These are phyloP conservation scores for Kondoa subrosea DNA, from an alignment of 768 basidiomycete species.

Conservation along the genomic window DNA sequence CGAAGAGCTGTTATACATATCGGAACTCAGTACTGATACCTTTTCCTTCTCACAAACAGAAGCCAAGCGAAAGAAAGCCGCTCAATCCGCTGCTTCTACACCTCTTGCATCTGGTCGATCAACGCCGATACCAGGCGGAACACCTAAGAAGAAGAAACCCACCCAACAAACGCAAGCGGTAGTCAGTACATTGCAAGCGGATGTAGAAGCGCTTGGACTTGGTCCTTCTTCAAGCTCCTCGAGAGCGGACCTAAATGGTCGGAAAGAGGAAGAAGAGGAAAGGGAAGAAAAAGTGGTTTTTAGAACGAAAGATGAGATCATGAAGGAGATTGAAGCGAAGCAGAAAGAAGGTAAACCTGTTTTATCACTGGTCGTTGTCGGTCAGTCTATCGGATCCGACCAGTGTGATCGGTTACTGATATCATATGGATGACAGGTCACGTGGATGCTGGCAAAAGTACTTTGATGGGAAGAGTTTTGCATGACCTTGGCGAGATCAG, in stretches of 20 bases:
- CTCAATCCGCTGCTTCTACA: not conserved
- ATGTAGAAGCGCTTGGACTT: conserved; percentile 4
- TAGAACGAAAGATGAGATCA: conserved; percentile 58
- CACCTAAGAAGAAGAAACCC: conserved; percentile 12
- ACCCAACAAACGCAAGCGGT: not conserved
- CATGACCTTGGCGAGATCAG: conserved; percentile 80
- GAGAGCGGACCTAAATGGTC: conserved; percentile 40
- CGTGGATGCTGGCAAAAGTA: conserved; percentile 97
- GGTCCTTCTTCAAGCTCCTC: not conserved
- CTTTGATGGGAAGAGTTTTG: conserved; percentile 80
- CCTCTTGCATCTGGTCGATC: conserved; percentile 22
- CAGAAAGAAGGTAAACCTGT: conserved; percentile 44
- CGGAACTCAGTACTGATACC: not conserved
- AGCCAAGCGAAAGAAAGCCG: not conserved
- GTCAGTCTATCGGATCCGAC: conserved; percentile 5
- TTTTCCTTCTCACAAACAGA: not conserved
- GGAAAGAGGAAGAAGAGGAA: conserved; percentile 52
- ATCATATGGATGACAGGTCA: conserved; percentile 46
- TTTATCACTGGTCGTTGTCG: conserved; percentile 66
- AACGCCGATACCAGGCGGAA: not conserved
- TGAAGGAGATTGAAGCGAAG: conserved; percentile 55
- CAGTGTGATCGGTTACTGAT: not conserved
- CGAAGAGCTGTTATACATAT: not conserved
- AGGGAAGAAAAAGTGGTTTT: conserved; percentile 36
- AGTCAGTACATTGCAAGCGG: not conserved